Evolutionary conservation across 805 yeast species (phyloP), one percentile per base, ranked within the genome.

Genomic region (Komagataella populi): DNA sequence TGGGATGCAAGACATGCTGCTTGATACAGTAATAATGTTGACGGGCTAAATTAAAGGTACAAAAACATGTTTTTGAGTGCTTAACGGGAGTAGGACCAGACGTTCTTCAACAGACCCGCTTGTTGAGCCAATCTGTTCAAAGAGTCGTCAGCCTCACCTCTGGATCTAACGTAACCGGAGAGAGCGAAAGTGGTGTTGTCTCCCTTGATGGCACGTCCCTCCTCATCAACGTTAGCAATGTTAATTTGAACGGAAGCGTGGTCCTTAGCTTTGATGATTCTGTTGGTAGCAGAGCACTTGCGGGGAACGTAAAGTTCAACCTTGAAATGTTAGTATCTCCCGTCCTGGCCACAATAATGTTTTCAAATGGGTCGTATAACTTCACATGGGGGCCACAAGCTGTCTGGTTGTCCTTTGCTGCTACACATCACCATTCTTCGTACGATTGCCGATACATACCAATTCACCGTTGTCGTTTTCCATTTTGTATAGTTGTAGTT

Each of bases 221-320:
- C 84, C 71, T 81, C 96, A 70, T 93, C 97, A 70, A 93, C 96
- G 77, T 91, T 88, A 70, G 96, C 98, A 67, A 93, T 82, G 91
- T 87, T 91, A 80, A 93, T 86, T 80, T 93, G 99, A 67, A 93
- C 97, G 60, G 98, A 87, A 65, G 97, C 93, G 78, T 93, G 99
- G 80, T 93, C 99, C 83, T 93, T 90, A 70, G 99, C 90, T 83
- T 88, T 89, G 84, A 93, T 90, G 80, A 93, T 89, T 83, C 97
- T 89, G 96, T 89, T 90, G 78, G 99, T 89, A 72, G 99, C 99
- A 78, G 99, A 93, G 84, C 99, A 93, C 83, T 93, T 93, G 85
- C 99, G 88, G 82, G 99, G 99, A 77, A 91, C 95, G 95, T 93
- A 93, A 78, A 93, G 89, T 84, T 93, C 99, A 77, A 93, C 97